Base-by-base conservation (phyloP, 179 eudicot genomes). In the Pouteria campechiana region DNA sequence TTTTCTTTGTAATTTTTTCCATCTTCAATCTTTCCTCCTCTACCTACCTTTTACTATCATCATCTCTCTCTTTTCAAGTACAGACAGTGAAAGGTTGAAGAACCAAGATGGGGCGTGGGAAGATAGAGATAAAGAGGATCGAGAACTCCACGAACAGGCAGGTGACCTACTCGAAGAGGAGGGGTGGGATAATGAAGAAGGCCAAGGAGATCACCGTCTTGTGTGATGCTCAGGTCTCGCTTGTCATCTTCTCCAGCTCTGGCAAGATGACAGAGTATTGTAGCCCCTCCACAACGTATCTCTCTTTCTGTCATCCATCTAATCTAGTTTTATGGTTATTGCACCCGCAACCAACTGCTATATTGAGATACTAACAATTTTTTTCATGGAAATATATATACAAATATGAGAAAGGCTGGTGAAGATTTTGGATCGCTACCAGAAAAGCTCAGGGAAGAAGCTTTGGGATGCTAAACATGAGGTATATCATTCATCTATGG, bases 381-480 rank as follows among this genome's bases (percentile, higher is more conserved):
- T 21, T 48, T 9, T 7, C 24, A 23, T n/a, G 2, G 1, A 8
- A 8, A 14, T 33, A 2, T 7, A 29, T 1, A 0, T 19, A 7
- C 3, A 17, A 16, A 12, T 32, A 23, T 21, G 14, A n/a, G 41
- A 13, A 43, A 80, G 94, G 62, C 69, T 83, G 55, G 63, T 50
- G 41, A 60, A 80, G 9, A 65, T 83, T 44, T 61, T 83, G 55
- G 86, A 69, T 33, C 32, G 27, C 11, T 83, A 83, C 39, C 94
- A 83, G 37, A 35, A 29, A 21, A 55, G 39, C 12, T 60, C 85
- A 13, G 80, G 74, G 20, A 67, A 57, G 48, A 80, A 55, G 60
- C 67, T 83, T n/a, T 83, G 90, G 94, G 94, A 83, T 76, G 85
- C 76, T 15, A 81, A 76, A 35, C 94, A 83, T 74, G 86, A 83